Base-by-base conservation (phyloP, 768 basidiomycete species). In the Mycena epipterygia region DNA sequence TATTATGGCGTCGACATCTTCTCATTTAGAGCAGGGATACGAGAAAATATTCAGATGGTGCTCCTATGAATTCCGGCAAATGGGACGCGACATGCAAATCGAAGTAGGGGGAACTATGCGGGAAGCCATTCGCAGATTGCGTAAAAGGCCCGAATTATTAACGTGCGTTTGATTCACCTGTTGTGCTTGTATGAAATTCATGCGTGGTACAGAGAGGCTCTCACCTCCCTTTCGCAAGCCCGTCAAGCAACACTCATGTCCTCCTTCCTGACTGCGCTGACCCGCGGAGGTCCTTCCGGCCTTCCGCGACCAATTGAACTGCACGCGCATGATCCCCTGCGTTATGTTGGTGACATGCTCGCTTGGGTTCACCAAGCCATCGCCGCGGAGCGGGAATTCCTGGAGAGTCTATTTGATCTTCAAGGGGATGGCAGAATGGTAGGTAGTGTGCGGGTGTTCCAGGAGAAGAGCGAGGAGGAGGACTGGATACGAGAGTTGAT, bases 331-430 rank as follows among this genome's bases (percentile, higher is more conserved):
- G 98, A 99, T 78, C 97, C 98, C 0, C 88, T 96, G 73, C 91
- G 97, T 35, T 99, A 99, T 78, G 91, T 97, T 17, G 98, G 98
- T 17, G 97, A 99, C 81, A 99, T 99, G 95, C 90, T 99, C 11
- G 97, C 97, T 0, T 98, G 97, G 97, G 91, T 98, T 0, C 97
- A 99, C 80, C 97, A 99, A 71, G 89, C 93, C 0, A 95, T 98
- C 69, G 98, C 98, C 0, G 94, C 94, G 1, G 98, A 99, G 77
- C 92, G 92, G 49, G 98, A 99, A 81, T 96, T 97, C 75, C 86
- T 99, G 25, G 96, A 98, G 76, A 86, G 90, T 37, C 80, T 99
- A 29, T 98, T 99, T 71, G 93, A 89, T 8, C 75, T 96, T 57
- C 88, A 85, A 59, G 85, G 83, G 42, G 89, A 90, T 62, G 84